Conservation (phyloP, 2,329 filamentous ascomycete species). For the Xylaria sp. region DNA sequence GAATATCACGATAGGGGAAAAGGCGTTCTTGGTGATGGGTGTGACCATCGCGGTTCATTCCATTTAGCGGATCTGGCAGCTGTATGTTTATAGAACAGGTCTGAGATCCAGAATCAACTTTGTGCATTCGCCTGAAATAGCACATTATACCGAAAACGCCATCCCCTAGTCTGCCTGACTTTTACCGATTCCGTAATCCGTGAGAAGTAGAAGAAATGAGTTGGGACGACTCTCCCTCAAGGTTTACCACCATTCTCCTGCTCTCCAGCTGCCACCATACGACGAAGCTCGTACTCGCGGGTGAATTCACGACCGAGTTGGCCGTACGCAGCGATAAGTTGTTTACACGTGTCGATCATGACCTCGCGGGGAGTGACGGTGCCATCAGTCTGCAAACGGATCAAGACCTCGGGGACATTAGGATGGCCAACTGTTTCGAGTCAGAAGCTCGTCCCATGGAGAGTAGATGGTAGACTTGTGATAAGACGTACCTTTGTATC, state of each 20-base stretch:
- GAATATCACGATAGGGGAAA: slow-evolving; percentile 25
- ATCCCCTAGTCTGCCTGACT: slow-evolving; percentile 27
- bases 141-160: slow-evolving; percentile 34
- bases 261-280: slow-evolving; percentile 78
- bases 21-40: slow-evolving; percentile 24
- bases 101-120: slow-evolving; percentile 22
- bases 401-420: slow-evolving; percentile 69
- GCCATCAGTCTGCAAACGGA: slow-evolving; percentile 94
- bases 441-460: slow-evolving; percentile 39
- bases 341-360: slow-evolving; percentile 80
- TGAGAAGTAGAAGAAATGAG: slow-evolving; percentile 27
- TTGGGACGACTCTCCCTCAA: slow-evolving; percentile 35
- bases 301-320: slow-evolving; percentile 88
- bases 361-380: slow-evolving; percentile 89
- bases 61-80: slow-evolving; percentile 20
- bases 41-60: slow-evolving; percentile 17
- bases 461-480: slow-evolving; percentile 30
- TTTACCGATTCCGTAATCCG: slow-evolving; percentile 24
- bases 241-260: slow-evolving; percentile 55
- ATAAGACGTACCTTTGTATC: slow-evolving; percentile 78
- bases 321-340: slow-evolving; percentile 82
- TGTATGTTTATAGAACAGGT: slow-evolving; percentile 20
- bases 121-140: slow-evolving; percentile 8
- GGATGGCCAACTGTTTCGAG: slow-evolving; percentile 62
- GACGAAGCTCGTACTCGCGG: slow-evolving; percentile 88